Conservation (phyloP, 2,329 filamentous ascomycete species). For the Pseudogymnoascus sp. region DNA sequence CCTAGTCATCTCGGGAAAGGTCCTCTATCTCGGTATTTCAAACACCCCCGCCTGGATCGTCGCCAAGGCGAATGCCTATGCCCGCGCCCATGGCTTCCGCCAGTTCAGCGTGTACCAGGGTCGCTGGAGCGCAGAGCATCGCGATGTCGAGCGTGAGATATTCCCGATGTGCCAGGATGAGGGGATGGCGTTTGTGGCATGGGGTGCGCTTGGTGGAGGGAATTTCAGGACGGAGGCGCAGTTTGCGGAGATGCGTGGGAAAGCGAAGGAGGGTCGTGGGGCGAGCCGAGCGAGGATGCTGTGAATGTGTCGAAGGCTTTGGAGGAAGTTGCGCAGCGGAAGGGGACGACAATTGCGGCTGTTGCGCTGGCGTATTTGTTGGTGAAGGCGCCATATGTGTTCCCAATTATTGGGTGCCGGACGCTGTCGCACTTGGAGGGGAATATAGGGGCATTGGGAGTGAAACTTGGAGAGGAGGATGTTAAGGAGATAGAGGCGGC, state of each 20-base stretch:
- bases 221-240: slow-evolving; percentile 44
- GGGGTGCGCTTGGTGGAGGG: slow-evolving; percentile 46
- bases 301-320: slow-evolving; percentile 49
- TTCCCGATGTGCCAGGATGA: slow-evolving; percentile 52
- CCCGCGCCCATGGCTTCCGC: slow-evolving; percentile 61
- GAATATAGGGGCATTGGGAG: slow-evolving; percentile 61
- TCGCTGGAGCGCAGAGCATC: slow-evolving; percentile 52
- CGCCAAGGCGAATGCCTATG: slow-evolving; percentile 61
- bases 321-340: slow-evolving; percentile 43
- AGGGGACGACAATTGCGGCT: slow-evolving; percentile 51
- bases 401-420: slow-evolving; percentile 65
- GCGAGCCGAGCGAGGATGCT: slow-evolving; percentile 41
- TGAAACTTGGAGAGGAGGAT: slow-evolving; percentile 55
- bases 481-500: slow-evolving; percentile 60
- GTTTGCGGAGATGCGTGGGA: slow-evolving; percentile 34
- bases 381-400: slow-evolving; percentile 65
- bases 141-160: slow-evolving; percentile 60
- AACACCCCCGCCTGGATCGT: slow-evolving; percentile 67
- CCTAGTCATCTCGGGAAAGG: slow-evolving; percentile 54
- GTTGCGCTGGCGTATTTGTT: slow-evolving; percentile 68
- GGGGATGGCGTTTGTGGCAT: slow-evolving; percentile 52
- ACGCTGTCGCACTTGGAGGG: slow-evolving; percentile 62
- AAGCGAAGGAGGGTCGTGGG: slow-evolving; percentile 22
- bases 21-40: slow-evolving; percentile 60
- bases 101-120: slow-evolving; percentile 67